A percentile compares a stretch with the other conserved stretches of the same genome.
phyloP scores from a whole-genome alignment of 1,284 basidiomycete genomes.

The Ustanciosporium gigantosporum region DNA sequence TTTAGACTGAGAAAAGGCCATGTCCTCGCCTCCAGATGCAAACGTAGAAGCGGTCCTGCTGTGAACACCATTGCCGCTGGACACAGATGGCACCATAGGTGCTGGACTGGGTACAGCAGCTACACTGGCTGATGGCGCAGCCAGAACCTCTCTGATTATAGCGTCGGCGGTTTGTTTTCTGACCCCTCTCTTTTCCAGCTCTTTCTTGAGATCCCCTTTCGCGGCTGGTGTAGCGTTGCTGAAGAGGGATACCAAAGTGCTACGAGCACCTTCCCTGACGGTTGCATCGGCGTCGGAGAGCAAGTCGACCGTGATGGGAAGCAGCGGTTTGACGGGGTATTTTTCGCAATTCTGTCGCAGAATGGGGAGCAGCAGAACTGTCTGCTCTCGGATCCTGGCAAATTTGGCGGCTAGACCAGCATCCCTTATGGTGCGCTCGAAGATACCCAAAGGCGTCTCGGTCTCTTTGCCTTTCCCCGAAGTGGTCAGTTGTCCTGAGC shows the following conservation, averaged over 20 bases:
- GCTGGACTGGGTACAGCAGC: not conserved
- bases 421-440: slow-evolving; percentile 76
- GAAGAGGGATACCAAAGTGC: slow-evolving; percentile 81
- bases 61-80: not conserved
- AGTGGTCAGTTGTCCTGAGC: slow-evolving; percentile 61
- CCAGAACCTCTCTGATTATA: slow-evolving; percentile 63
- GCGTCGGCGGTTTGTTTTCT: slow-evolving; percentile 74
- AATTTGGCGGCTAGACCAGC: slow-evolving; percentile 73
- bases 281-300: slow-evolving; percentile 87
- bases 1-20: not conserved
- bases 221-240: slow-evolving; percentile 79
- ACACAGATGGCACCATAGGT: not conserved
- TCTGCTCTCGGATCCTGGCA: slow-evolving; percentile 67
- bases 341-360: slow-evolving; percentile 36
- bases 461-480: slow-evolving; percentile 70
- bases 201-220: slow-evolving; percentile 87
- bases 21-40: not conserved
- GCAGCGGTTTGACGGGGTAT: slow-evolving; percentile 81
- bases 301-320: slow-evolving; percentile 76
- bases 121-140: slow-evolving; percentile 10
- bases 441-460: slow-evolving; percentile 73
- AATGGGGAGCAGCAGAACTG: slow-evolving; percentile 28
- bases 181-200: slow-evolving; percentile 66
- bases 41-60: not conserved
- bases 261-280: slow-evolving; percentile 82